A percentile compares a stretch with the other conserved stretches of the same genome.
Conservation (phyloP, 2,329 filamentous ascomycete species). For the Neofusicoccum kwambonambiense region DNA sequence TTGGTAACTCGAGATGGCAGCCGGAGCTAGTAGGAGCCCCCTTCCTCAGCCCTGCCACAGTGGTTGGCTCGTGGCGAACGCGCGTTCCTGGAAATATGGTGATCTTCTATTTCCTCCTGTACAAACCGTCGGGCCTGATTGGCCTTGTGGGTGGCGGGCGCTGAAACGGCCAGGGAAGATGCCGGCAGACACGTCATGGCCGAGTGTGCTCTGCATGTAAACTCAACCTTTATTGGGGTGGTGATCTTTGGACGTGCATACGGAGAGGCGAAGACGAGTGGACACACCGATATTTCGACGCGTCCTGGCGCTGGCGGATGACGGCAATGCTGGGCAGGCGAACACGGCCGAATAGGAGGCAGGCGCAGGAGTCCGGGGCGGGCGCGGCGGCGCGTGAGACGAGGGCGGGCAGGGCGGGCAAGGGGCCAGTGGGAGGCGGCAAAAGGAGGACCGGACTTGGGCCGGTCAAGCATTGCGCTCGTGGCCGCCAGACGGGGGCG, state of each 20-base stretch:
- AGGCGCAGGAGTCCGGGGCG: neutral
- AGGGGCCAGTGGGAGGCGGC: neutral
- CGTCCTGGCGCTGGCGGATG: neutral
- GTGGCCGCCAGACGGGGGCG: neutral
- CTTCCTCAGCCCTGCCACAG: neutral
- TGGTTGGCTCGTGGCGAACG: constrained; percentile 4
- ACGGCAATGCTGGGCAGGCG: neutral
- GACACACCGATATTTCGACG: constrained; percentile 1
- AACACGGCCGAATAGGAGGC: neutral
- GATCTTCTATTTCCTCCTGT: neutral
- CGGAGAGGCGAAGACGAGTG: neutral
- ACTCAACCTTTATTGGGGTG: neutral
- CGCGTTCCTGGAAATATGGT: constrained; percentile 3
- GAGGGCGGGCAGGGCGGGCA: neutral
- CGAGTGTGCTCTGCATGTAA: neutral
- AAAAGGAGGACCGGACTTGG: neutral
- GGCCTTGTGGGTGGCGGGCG: neutral
- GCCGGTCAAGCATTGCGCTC: neutral
- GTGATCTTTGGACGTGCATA: constrained; percentile 14
- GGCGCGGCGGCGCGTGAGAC: neutral
- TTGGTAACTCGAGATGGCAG: neutral
- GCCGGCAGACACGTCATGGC: constrained; percentile 10
- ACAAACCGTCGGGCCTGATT: neutral
- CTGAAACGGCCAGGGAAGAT: constrained; percentile 12
- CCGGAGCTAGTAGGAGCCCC: neutral